Evolutionary conservation across 352 stramenopile genomes (phyloP).

Genomic region (Phytophthora agathidicida): DNA sequence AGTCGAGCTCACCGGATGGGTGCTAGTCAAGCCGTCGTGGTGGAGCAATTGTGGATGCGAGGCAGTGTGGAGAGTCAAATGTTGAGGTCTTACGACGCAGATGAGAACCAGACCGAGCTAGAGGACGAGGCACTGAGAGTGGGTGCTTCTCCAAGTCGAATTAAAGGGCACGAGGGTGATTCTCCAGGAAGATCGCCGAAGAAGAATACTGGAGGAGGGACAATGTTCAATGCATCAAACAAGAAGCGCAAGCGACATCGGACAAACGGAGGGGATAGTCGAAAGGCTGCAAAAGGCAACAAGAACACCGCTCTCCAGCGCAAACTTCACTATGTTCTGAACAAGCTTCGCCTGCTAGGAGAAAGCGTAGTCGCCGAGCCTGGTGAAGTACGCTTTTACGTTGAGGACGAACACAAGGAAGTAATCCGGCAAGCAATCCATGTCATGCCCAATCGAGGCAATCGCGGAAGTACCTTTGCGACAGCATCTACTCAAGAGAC

Average conservation of each 20-base stretch:
- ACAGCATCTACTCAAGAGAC: conserved; percentile 7
- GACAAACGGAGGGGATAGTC: conserved; percentile 9
- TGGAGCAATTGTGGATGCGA: conserved; percentile 93
- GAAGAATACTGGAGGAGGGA: conserved; percentile 40
- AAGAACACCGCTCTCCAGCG: conserved; percentile 49
- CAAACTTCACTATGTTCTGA: conserved; percentile 55
- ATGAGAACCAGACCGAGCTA: conserved; percentile 10
- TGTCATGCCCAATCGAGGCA: conserved; percentile 41
- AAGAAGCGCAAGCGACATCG: conserved; percentile 46
- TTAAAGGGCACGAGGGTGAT: conserved; percentile 8
- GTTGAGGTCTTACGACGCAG: conserved; percentile 48
- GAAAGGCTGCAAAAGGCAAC: conserved; percentile 36
- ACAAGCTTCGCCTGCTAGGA: conserved; percentile 50
- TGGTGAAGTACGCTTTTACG: conserved; percentile 52
- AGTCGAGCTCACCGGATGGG: conserved; percentile 97
- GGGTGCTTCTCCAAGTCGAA: conserved; percentile 14
- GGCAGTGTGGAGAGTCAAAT: conserved; percentile 86
- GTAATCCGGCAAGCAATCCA: conserved; percentile 49
- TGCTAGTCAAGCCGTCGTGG: conserved; percentile 88
- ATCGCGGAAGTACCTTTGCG: conserved; percentile 1
- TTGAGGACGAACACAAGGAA: conserved; percentile 42
- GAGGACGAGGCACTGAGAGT: conserved; percentile 12
- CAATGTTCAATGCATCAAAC: conserved; percentile 35
- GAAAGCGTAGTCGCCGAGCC: conserved; percentile 45
- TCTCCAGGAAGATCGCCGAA: conserved; percentile 29